Conservation (phyloP, 1,284 basidiomycete species). For the Cryptococcus amylolentus region DNA sequence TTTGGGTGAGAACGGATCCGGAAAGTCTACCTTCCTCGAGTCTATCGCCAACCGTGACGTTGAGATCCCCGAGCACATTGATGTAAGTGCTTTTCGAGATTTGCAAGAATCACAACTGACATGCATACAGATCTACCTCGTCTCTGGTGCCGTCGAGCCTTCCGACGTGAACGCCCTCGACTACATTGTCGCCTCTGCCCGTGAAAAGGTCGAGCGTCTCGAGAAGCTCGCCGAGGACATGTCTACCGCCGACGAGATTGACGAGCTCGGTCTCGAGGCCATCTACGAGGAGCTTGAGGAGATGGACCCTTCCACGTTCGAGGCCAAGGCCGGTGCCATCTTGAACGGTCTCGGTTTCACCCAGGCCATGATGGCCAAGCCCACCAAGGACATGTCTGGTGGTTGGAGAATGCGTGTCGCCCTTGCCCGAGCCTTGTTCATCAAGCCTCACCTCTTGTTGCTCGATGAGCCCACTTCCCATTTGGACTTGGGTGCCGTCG, state of each 20-base stretch:
- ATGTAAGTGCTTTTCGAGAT: constrained; percentile 50
- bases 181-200: constrained; percentile 90
- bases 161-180: constrained; percentile 95
- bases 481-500: constrained; percentile 93
- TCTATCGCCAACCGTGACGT: constrained; percentile 86
- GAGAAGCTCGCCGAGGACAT: constrained; percentile 95
- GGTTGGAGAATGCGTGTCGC: constrained; percentile 99
- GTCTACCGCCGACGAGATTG: constrained; percentile 80
- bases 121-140: constrained; percentile 70
- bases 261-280: constrained; percentile 79
- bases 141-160: constrained; percentile 91
- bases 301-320: constrained; percentile 91
- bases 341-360: constrained; percentile 95
- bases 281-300: constrained; percentile 97
- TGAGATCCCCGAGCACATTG: constrained; percentile 89
- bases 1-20: constrained; percentile 94
- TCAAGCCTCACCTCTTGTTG: constrained; percentile 91
- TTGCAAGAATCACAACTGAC: no score
- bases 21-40: constrained; percentile 65
- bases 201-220: constrained; percentile 89
- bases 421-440: constrained; percentile 88
- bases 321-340: constrained; percentile 92
- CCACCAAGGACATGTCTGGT: constrained; percentile 98
- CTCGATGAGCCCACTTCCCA: constrained; percentile 68
- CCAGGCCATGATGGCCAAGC: constrained; percentile 87